Percentiles rank a stretch among this genome's conserved stretches.
Conservation (phyloP, 1,284 basidiomycete genomes). For the Pascua sp. region DNA sequence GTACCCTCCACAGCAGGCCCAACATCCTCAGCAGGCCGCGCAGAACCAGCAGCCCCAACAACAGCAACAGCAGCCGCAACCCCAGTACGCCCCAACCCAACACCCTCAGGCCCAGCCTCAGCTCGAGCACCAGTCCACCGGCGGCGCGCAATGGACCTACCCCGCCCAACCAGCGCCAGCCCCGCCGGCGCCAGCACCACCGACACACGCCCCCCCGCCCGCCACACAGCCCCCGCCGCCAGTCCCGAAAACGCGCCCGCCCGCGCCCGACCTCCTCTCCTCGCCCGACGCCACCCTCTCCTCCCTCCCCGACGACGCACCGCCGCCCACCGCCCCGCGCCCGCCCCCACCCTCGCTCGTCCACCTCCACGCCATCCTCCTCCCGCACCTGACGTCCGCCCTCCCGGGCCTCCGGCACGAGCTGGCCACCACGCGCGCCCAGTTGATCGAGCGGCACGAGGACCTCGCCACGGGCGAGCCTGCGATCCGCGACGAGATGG, state of each 20-base stretch:
- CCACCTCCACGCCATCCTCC: constrained; percentile 74
- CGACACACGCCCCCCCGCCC: constrained; percentile 1
- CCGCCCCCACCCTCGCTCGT: constrained; percentile 69
- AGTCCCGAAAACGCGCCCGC: constrained; percentile 14
- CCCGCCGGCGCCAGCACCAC: constrained; percentile 13
- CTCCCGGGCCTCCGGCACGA: constrained; percentile 64
- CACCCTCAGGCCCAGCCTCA: constrained; percentile 15
- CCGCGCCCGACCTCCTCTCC: constrained; percentile 24
- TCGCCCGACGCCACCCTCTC: constrained; percentile 39
- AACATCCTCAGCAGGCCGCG: constrained; percentile 1
- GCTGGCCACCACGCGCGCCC: constrained; percentile 66
- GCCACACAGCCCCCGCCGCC: not conserved
- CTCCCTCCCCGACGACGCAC: constrained; percentile 51
- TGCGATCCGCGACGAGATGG: constrained; percentile 93
- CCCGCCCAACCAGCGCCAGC: not conserved
- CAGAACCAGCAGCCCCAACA: constrained; percentile 1
- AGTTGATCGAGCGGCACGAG: constrained; percentile 70
- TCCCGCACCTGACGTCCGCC: constrained; percentile 68
- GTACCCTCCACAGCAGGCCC: not conserved
- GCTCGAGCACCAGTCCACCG: not conserved
- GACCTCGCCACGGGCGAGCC: constrained; percentile 86
- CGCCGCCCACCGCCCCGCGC: constrained; percentile 76
- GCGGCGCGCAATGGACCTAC: no score
- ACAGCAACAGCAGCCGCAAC: constrained; percentile 7
- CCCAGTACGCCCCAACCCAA: constrained; percentile 11